These are phyloP conservation scores for Debaryomyces subglobosus DNA, from an alignment of 1,139 yeast genomes.

Conservation along the genomic window DNA sequence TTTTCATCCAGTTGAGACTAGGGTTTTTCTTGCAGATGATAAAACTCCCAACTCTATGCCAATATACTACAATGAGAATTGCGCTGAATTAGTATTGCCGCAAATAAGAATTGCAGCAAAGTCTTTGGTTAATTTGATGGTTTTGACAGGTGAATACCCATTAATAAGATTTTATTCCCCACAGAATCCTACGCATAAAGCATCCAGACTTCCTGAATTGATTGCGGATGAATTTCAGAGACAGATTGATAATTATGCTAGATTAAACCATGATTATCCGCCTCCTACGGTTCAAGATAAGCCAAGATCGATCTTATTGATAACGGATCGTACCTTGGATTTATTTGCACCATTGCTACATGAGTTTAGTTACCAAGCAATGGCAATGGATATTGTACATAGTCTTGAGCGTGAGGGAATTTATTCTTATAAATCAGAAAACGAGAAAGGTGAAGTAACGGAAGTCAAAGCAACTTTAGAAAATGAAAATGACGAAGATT, in stretches of 20 bases:
- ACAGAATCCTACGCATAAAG: slow-evolving; percentile 46
- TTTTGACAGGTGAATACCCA: slow-evolving; percentile 86
- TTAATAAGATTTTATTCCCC: slow-evolving; percentile 72
- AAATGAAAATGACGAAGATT: slow-evolving; percentile 71
- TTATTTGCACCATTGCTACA: slow-evolving; percentile 83
- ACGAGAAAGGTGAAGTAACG: slow-evolving; percentile 55
- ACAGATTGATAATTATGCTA: slow-evolving; percentile 73
- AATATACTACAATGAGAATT: slow-evolving; percentile 68
- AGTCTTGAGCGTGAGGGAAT: slow-evolving; percentile 53
- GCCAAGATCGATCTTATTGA: slow-evolving; percentile 73
- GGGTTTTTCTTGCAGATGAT: slow-evolving; percentile 43
- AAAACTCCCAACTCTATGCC: slow-evolving; percentile 64
- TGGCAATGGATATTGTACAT: slow-evolving; percentile 76
- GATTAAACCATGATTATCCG: slow-evolving; percentile 65
- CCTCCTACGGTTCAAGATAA: slow-evolving; percentile 58
- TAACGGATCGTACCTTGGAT: slow-evolving; percentile 84
- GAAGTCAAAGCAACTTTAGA: slow-evolving; percentile 49
- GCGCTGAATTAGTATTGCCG: slow-evolving; percentile 60
- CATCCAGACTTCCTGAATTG: slow-evolving; percentile 68
- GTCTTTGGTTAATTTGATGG: slow-evolving; percentile 70
- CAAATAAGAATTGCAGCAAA: slow-evolving; percentile 64
- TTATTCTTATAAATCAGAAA: slow-evolving; percentile 65
- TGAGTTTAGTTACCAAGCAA: slow-evolving; percentile 92
- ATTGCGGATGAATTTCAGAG: slow-evolving; percentile 75
- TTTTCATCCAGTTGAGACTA: slow-evolving; percentile 39